Conservation (phyloP, 2,329 filamentous ascomycete species). For the Aspergillus calidoustus region DNA sequence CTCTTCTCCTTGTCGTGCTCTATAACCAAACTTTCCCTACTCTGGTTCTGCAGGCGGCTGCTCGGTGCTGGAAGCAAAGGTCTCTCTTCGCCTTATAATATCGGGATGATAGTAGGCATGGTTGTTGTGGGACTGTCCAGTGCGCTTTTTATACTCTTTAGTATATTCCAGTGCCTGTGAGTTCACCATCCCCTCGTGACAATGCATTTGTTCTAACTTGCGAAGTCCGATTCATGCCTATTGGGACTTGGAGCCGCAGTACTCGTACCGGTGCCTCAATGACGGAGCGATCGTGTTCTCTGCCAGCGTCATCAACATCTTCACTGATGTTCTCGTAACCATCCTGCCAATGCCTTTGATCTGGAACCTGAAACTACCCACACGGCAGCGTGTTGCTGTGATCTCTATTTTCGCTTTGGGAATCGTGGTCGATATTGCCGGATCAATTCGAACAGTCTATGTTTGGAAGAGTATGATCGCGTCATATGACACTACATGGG, state of each 20-base stretch:
- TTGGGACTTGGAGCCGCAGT: slow-evolving; percentile 36
- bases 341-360: slow-evolving; percentile 46
- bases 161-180: slow-evolving; percentile 48
- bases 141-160: slow-evolving; percentile 37
- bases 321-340: slow-evolving; percentile 43
- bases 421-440: slow-evolving; percentile 41
- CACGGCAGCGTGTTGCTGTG: slow-evolving; percentile 42
- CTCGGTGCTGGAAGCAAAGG: slow-evolving; percentile 36
- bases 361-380: slow-evolving; percentile 44
- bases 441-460: slow-evolving; percentile 40
- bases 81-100: slow-evolving; percentile 32
- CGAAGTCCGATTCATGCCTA: slow-evolving; percentile 39
- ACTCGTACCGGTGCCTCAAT: slow-evolving; percentile 35
- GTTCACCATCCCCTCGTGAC: slow-evolving; percentile 20
- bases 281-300: slow-evolving; percentile 36
- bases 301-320: slow-evolving; percentile 43
- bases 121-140: slow-evolving; percentile 36
- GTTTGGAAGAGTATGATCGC: slow-evolving; percentile 39
- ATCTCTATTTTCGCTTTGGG: slow-evolving; percentile 46
- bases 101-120: slow-evolving; percentile 30
- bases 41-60: slow-evolving; percentile 42
- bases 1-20: slow-evolving; percentile 40
- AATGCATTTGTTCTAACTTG: slow-evolving; percentile 14
- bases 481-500: slow-evolving; percentile 41
- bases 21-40: slow-evolving; percentile 45